Base-by-base conservation (phyloP, 352 stramenopile genomes). In the Plasmopara halstedii region DNA sequence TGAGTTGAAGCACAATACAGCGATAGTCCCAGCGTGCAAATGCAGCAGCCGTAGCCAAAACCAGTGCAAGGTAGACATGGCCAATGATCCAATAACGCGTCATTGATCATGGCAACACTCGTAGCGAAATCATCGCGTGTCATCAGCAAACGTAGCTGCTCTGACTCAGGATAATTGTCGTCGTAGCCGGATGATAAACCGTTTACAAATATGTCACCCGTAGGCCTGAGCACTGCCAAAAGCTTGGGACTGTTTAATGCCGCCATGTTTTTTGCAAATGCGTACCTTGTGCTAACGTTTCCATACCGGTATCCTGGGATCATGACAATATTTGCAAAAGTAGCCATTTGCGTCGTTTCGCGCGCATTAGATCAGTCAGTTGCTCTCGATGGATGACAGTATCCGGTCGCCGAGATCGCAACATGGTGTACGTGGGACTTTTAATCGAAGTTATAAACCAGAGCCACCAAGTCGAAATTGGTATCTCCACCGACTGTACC, bases 401-500 rank as follows among this genome's bases (percentile, higher is more conserved):
- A 69, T 84, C 61, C 66, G 64, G 18, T 87, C 73, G 1, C 78
- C 75, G 7, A 61, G 73, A n/a, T 63, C 67, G 31, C 65, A 82
- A 25, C 52, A 50, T 50, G 48, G 33, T 34, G 45, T 27, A 20
- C 37, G 50, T 46, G 40, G 50, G 34, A 41, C 33, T 55, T 52
- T 34, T 35, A 34, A 35, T 23, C 25, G 1, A 29, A 38, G 21
- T 37, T 34, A 61, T 39, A 58, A 68, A 34, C 19, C 54, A 15
- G 69, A 81, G 34, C 72, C 73, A 34, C 81, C 68, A 13, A 62
- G 63, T 19, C 56, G 61, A 37, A 95, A 95, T 62, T 95, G 81
- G 81, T 82, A 86, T 27, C 65, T 95, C 18, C 78, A 94, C 58
- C 69, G 72, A 14, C 56, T 93, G 41, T 95, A 94, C 56, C 35